Evolutionary conservation across 164 flowering plant genomes (phyloP).

Genomic region (Magnolia kwangsiensis): DNA sequence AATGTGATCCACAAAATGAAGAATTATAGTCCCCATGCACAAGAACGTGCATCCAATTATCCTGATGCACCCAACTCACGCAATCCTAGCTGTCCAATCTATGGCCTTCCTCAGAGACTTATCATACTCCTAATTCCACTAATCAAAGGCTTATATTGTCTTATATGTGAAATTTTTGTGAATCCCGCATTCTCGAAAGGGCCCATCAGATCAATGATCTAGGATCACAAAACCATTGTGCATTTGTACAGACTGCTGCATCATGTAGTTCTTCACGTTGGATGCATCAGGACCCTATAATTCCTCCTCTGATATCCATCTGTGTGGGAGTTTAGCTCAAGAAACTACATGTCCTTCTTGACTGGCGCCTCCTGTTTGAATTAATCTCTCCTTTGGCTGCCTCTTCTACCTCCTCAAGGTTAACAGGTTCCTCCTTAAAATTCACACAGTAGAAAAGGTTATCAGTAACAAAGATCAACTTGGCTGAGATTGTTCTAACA

Average conservation of each 20-base stretch:
- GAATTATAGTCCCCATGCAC: background rate
- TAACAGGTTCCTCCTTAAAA: constrained; percentile 19
- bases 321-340: background rate
- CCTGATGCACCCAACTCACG: background rate
- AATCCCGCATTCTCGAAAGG: too few relatives aligned
- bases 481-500: background rate
- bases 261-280: background rate
- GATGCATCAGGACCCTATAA: background rate
- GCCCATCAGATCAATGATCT: too few relatives aligned
- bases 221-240: too few relatives aligned
- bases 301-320: background rate
- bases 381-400: constrained; percentile 15
- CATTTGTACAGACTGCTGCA: too few relatives aligned
- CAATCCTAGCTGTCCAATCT: background rate
- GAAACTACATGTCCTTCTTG: constrained; percentile 49
- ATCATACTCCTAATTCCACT: too few relatives aligned
- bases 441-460: constrained; percentile 6
- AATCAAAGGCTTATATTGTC: too few relatives aligned
- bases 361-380: constrained; percentile 33
- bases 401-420: constrained; percentile 18
- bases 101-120: too few relatives aligned
- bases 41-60: too few relatives aligned
- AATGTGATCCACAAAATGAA: too few relatives aligned
- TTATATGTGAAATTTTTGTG: too few relatives aligned
- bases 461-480: constrained; percentile 1